Evolutionary conservation across 73 alveolate genomes (phyloP), one percentile per base, ranked within the genome.

Genomic region (Symbiodinium natans): DNA sequence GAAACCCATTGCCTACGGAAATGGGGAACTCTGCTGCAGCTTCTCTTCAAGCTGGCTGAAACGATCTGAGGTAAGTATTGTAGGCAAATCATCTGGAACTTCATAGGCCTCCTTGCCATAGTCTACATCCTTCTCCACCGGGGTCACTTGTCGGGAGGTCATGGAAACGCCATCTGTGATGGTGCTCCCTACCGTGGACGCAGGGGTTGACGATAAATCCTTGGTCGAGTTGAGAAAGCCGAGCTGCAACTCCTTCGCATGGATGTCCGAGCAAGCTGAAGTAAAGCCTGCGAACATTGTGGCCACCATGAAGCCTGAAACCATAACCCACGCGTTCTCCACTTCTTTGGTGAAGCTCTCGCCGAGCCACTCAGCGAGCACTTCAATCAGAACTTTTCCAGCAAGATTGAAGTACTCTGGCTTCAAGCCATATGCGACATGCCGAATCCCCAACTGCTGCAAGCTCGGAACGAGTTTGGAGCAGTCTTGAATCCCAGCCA

Each of bases 271-370:
- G 2, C 68, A 54, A 15, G 94, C 94, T 42, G 41, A 9, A 43
- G 41, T 38, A 56, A 31, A 87, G 40, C 94, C 94, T 7, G 83
- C 80, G 27, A 54, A 63, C 94, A 87, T 87, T 31, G 94, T 87
- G 27, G 94, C 94, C 40, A 87, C 94, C 94, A 87, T 87, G 42
- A 87, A 87, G 86, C 94, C 94, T 13, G 94, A 87, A 52, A 87
- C 94, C 94, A 87, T 87, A 43, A 87, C 94, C 94, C 94, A 87
- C 6, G 94, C 94, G 68, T 87, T 87, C 85, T 87, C 94, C 94
- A 87, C 94, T 40, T 87, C 94, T 40, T 87, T 87, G 68, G 94
- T 87, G 86, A 87, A 87, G 94, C 86, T 29, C 3, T 87, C 94
- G 13, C 94, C 94, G 23, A 87, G 86, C 94, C 94, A 87, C 71